phyloP scores from a whole-genome alignment of 1,139 yeast genomes.

The Taphrina pruni region DNA sequence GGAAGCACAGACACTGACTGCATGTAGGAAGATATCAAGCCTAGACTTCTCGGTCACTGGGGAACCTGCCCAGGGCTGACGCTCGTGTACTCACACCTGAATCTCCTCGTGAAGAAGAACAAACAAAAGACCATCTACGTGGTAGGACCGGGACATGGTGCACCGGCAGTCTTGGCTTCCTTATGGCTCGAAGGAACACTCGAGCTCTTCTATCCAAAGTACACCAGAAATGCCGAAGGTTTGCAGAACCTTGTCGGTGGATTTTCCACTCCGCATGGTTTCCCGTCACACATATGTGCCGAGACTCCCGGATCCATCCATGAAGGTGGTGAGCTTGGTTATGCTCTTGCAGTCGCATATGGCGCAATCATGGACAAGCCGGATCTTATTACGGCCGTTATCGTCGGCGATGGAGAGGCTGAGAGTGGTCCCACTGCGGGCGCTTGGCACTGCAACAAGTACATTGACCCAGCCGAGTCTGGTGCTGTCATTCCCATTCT shows the following conservation, averaged over 20 bases:
- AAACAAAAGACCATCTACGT: slow-evolving; percentile 45
- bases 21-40: slow-evolving; percentile 44
- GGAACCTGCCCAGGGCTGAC: slow-evolving; percentile 47
- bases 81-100: slow-evolving; percentile 46
- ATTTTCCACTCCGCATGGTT: slow-evolving; percentile 47
- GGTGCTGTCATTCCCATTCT: slow-evolving; percentile 47
- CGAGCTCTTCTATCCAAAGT: slow-evolving; percentile 44
- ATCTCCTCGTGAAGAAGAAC: slow-evolving; percentile 44
- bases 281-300: slow-evolving; percentile 47
- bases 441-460: slow-evolving; percentile 47
- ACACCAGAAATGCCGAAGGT: slow-evolving; percentile 44
- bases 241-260: slow-evolving; percentile 43
- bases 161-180: slow-evolving; percentile 47
- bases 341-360: slow-evolving; percentile 46
- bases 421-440: slow-evolving; percentile 47
- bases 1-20: background rate
- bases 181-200: slow-evolving; percentile 47
- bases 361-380: slow-evolving; percentile 47
- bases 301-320: slow-evolving; percentile 47
- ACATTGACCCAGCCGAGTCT: slow-evolving; percentile 47
- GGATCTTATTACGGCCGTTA: slow-evolving; percentile 45
- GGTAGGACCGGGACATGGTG: slow-evolving; percentile 47
- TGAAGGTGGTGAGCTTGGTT: slow-evolving; percentile 48
- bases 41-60: slow-evolving; percentile 47
- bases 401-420: slow-evolving; percentile 47